These are phyloP conservation scores for Acer yangbiense DNA, from an alignment of 345 rosid genomes.

Conservation along the genomic window DNA sequence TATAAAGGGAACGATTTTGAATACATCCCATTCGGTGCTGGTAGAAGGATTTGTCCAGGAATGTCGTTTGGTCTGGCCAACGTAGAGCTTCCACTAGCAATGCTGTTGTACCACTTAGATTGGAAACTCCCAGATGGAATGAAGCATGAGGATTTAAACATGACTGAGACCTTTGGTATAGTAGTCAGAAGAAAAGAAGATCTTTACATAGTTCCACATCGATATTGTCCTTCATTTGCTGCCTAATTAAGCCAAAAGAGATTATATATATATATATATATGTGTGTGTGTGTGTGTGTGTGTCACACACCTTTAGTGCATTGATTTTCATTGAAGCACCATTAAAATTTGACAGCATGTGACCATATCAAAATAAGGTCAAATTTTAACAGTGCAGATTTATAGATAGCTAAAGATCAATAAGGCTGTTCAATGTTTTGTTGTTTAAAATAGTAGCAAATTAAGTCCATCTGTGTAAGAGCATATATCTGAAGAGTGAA, in stretches of 20 bases:
- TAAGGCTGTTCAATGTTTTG: too few species aligned
- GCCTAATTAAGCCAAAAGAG: neutral
- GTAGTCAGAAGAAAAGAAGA: slow-evolving; percentile 26
- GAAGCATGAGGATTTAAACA: slow-evolving; percentile 34
- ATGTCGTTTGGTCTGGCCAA: neutral
- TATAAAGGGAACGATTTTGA: slow-evolving; percentile 19
- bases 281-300: too few species aligned
- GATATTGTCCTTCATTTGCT: neutral
- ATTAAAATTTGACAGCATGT: too few species aligned
- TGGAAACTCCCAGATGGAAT: slow-evolving; percentile 40
- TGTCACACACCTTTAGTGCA: too few species aligned
- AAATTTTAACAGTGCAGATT: too few species aligned
- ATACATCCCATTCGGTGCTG: neutral
- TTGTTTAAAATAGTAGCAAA: too few species aligned
- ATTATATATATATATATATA: too few species aligned
- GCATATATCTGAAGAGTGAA: too few species aligned
- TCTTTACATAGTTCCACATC: slow-evolving; percentile 18
- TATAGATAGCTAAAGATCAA: too few species aligned
- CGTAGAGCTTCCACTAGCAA: slow-evolving; percentile 26
- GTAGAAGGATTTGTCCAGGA: neutral
- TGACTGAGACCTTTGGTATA: slow-evolving; percentile 42
- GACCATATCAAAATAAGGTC: too few species aligned
- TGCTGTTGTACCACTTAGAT: slow-evolving; percentile 10
- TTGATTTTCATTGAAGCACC: too few species aligned
- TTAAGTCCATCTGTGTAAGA: too few species aligned